These are phyloP conservation scores for Pyrenophora teres DNA, from an alignment of 2,329 filamentous ascomycete genomes.

Conservation along the genomic window DNA sequence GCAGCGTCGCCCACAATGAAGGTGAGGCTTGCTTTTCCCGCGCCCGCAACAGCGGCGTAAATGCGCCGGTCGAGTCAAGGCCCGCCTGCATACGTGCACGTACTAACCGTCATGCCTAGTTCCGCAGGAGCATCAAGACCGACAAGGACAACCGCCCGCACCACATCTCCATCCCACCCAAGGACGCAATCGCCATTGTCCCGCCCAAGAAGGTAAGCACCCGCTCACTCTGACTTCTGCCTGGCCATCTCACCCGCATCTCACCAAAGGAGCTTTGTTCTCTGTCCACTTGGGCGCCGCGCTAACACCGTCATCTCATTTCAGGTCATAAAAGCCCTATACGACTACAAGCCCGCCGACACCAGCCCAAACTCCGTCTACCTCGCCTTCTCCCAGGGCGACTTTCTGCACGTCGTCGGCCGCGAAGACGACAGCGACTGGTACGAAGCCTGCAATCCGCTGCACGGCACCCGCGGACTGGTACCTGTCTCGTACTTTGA, in stretches of 20 bases:
- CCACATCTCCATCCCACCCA: slow-evolving; percentile 78
- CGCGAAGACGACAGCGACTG: slow-evolving; percentile 93
- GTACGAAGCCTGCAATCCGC: slow-evolving; percentile 98
- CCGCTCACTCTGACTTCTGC: no score
- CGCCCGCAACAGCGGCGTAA: slow-evolving; percentile 9
- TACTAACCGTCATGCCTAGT: slow-evolving; percentile 45
- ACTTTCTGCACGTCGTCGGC: slow-evolving; percentile 97
- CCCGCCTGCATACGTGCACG: slow-evolving; percentile 20
- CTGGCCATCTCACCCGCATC: no score
- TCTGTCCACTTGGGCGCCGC: slow-evolving; percentile 5
- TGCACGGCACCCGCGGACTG: slow-evolving; percentile 84
- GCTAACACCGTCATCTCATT: slow-evolving; percentile 31
- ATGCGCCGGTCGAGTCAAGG: slow-evolving; percentile 24
- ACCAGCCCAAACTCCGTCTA: slow-evolving; percentile 64
- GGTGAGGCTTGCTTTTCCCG: slow-evolving; percentile 15
- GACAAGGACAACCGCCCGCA: slow-evolving; percentile 76
- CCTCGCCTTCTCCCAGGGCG: slow-evolving; percentile 89
- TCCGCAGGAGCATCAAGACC: slow-evolving; percentile 88
- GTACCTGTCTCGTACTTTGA: slow-evolving; percentile 96
- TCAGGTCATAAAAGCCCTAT: slow-evolving; percentile 95
- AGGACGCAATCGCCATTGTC: slow-evolving; percentile 84
- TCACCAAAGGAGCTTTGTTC: no score
- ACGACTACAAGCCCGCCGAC: slow-evolving; percentile 84
- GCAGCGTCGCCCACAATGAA: slow-evolving; percentile 23
- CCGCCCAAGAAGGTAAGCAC: slow-evolving; percentile 83